phyloP scores from a whole-genome alignment of 495 filamentous ascomycete species.

The Cladorrhinum samala region DNA sequence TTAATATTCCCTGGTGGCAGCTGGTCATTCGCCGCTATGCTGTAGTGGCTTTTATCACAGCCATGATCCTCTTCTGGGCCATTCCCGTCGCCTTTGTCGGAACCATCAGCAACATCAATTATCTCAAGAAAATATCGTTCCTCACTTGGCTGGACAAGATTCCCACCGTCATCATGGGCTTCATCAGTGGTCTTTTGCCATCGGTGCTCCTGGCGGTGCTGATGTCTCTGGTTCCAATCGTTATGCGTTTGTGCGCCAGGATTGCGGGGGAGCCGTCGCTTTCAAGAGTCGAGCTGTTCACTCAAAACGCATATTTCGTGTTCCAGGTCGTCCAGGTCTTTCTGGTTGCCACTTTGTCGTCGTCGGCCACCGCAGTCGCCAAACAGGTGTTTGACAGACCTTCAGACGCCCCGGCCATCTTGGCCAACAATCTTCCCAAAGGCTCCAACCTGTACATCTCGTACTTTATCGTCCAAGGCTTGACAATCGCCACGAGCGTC shows the following conservation, averaged over 20 bases:
- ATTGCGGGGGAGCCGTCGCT: conserved; percentile 70
- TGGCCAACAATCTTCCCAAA: conserved; percentile 70
- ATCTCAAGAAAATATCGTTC: conserved; percentile 57
- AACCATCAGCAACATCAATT: conserved; percentile 76
- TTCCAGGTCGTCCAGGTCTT: conserved; percentile 97
- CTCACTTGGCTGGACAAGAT: conserved; percentile 69
- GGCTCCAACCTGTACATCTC: conserved; percentile 92
- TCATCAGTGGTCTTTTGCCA: conserved; percentile 81
- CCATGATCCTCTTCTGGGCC: conserved; percentile 90
- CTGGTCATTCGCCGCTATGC: conserved; percentile 63
- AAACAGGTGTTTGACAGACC: conserved; percentile 61
- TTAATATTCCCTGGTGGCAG: conserved; percentile 86
- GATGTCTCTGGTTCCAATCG: conserved; percentile 82
- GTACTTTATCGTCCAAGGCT: conserved; percentile 89
- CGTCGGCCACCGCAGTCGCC: conserved; percentile 63
- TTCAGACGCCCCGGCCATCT: conserved; percentile 49
- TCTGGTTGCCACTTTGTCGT: conserved; percentile 74
- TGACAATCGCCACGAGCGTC: conserved; percentile 70
- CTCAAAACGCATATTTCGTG: conserved; percentile 87
- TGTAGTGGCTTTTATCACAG: conserved; percentile 64
- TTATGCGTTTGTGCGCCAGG: conserved; percentile 71
- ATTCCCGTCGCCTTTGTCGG: conserved; percentile 87
- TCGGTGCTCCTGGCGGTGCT: conserved; percentile 72
- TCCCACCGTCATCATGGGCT: conserved; percentile 64
- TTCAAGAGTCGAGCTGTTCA: conserved; percentile 74